Conservation (phyloP, 1,284 basidiomycete species). For the Ceratobasidium papillatum region DNA sequence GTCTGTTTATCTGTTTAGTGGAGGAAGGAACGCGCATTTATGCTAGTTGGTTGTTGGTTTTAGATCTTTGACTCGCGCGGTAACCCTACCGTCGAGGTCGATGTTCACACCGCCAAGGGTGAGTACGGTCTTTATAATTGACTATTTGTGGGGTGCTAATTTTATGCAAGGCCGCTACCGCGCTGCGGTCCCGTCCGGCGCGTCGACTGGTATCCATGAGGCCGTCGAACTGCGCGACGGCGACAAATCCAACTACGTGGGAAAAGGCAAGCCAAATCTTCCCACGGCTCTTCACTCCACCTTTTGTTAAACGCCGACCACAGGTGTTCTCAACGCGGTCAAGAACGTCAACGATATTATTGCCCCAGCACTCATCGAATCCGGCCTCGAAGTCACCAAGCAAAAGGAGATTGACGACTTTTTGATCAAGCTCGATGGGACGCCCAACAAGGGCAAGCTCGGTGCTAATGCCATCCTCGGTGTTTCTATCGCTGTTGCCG, state of each 20-base stretch:
- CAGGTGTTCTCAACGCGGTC: conserved; percentile 94
- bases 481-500: conserved; percentile 95
- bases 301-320: neutral
- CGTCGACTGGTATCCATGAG: conserved; percentile 98
- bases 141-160: conserved; percentile 45
- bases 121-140: conserved; percentile 46
- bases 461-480: conserved; percentile 99
- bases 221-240: conserved; percentile 98
- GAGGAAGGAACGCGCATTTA: neutral
- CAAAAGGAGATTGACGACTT: conserved; percentile 99
- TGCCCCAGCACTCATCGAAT: conserved; percentile 88
- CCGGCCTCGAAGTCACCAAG: conserved; percentile 85
- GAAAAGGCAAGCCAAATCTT: conserved; percentile 75
- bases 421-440: conserved; percentile 98
- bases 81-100: conserved; percentile 96
- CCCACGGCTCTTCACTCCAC: neutral
- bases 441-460: conserved; percentile 98
- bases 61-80: conserved; percentile 98
- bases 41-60: neutral
- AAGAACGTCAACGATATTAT: conserved; percentile 94
- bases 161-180: conserved; percentile 82
- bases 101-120: conserved; percentile 89
- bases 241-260: conserved; percentile 92
- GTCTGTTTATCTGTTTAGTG: conserved; percentile 54
- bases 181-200: conserved; percentile 96